These are phyloP conservation scores for Barbarea vulgaris DNA, from an alignment of 345 rosid species.

Conservation along the genomic window DNA sequence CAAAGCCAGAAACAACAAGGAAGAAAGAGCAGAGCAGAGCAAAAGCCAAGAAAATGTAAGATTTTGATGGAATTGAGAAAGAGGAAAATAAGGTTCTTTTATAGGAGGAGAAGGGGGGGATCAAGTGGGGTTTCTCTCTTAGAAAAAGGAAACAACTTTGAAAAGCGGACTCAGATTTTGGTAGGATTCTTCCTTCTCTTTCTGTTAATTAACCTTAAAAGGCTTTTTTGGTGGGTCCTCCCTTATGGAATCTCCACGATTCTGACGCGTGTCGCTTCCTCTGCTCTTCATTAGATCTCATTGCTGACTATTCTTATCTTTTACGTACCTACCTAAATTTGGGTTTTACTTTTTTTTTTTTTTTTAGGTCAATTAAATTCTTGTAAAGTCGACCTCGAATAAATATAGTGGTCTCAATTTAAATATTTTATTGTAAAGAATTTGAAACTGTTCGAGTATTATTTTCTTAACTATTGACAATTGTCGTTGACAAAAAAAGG, in stretches of 20 bases:
- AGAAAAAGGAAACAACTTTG: constrained; percentile 35
- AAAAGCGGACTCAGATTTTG: constrained; percentile 31
- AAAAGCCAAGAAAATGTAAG: background rate
- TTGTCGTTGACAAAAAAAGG: background rate
- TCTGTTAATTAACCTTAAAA: background rate
- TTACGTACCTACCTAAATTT: constrained; percentile 7
- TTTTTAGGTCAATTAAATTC: background rate
- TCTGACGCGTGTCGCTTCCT: constrained; percentile 26
- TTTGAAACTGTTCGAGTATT: background rate
- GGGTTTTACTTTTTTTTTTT: background rate
- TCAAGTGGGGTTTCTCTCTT: constrained; percentile 31
- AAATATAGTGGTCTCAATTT: background rate
- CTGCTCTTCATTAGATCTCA: constrained; percentile 4
- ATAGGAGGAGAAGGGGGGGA: constrained; percentile 15
- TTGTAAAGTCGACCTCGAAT: background rate
- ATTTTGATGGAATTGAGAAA: constrained; percentile 9
- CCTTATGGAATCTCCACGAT: constrained; percentile 11
- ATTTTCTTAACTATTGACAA: background rate
- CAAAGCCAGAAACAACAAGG: background rate
- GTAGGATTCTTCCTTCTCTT: constrained; percentile 10
- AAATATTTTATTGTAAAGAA: background rate
- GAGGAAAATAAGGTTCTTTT: background rate
- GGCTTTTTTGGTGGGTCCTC: constrained; percentile 17
- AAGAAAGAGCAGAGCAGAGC: constrained; percentile 3
- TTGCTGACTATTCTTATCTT: constrained; percentile 16